Base-by-base conservation (phyloP, 345 rosid species). In the Cochlearia excelsa region DNA sequence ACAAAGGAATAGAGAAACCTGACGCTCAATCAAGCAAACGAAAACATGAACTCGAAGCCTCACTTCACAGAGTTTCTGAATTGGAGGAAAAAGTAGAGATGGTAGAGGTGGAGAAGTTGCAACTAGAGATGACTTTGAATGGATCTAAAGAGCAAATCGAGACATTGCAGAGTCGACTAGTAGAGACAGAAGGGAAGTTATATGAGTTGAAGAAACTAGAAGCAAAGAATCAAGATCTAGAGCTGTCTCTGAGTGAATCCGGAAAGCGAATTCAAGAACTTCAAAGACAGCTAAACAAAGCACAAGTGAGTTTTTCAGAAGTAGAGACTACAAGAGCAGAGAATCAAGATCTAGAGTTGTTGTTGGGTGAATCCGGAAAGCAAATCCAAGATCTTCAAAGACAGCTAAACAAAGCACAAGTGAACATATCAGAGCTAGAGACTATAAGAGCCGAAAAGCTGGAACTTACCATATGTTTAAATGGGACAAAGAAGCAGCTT, bases 61-160 rank as follows among this genome's bases (percentile, higher is more conserved):
- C 77, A 65, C 77, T 76, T 59, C 70, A 57, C 31, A 74, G 81
- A 63, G 71, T 75, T 54, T 74, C 83, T 46, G 91, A 85, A 38
- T 43, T 90, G 57, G 90, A 85, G 67, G 86, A 80, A 46, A 83
- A 72, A 51, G 64, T 82, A 52, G 81, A 79, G 59, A 74, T 68
- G 70, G 61, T 68, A 35, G 77, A 73, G 41, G 77, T 63, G 11
- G 68, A 67, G 64, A 73, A 73, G 63, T 2, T 73, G 46, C 73
- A 73, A 27, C 1, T 73, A 56, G 73, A 67, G 66, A 67, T 73
- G 65, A 69, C 67, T 53, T 46, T 74, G 58, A 62, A 56, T 63
- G 74, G 7, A 41, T 74, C 66, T 9, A 69, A 9, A 46, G 64
- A 52, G 54, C 39, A 74, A 31, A 48, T 52, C 0, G 74, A 63